phyloP scores from a whole-genome alignment of 257 asterid species.

The Thymus quinquecostatus region DNA sequence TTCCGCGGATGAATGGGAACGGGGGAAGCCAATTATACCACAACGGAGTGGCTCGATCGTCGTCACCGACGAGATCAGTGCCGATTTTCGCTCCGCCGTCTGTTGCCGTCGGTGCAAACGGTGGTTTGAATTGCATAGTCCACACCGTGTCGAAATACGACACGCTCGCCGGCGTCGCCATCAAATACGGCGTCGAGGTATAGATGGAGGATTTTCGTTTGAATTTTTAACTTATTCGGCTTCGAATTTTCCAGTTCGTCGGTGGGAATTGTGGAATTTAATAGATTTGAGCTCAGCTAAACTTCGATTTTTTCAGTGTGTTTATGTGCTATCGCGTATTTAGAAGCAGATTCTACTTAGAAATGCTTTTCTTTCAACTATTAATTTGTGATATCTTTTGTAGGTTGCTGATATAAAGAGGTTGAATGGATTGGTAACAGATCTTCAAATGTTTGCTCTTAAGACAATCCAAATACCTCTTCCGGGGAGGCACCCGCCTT shows the following conservation, averaged over 20 bases:
- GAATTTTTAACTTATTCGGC: not conserved
- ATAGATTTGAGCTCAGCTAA: not conserved
- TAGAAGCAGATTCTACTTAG: not conserved
- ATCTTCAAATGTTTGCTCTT: conserved; percentile 93
- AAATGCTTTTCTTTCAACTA: conserved; percentile 21
- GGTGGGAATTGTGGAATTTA: conserved; percentile 23
- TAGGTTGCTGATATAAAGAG: conserved; percentile 89
- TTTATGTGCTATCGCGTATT: not conserved
- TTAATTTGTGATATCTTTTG: conserved; percentile 18
- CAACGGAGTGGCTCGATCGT: conserved; percentile 33
- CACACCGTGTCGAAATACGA: conserved; percentile 80
- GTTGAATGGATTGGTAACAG: conserved; percentile 79
- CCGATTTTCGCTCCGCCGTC: conserved; percentile 39
- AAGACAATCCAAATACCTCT: conserved; percentile 79
- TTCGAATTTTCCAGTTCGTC: not conserved
- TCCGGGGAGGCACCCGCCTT: conserved; percentile 92
- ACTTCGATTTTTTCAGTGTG: not conserved
- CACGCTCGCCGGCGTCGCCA: conserved; percentile 89
- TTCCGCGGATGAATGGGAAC: conserved; percentile 31
- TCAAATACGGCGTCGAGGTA: conserved; percentile 93
- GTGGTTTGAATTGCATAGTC: conserved; percentile 45
- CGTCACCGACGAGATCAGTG: conserved; percentile 39
- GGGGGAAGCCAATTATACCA: conserved; percentile 43
- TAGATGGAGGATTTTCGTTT: not conserved
- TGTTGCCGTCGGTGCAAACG: conserved; percentile 40